Evolutionary conservation across 768 basidiomycete species (phyloP).

Genomic region (Ramaria sp.): DNA sequence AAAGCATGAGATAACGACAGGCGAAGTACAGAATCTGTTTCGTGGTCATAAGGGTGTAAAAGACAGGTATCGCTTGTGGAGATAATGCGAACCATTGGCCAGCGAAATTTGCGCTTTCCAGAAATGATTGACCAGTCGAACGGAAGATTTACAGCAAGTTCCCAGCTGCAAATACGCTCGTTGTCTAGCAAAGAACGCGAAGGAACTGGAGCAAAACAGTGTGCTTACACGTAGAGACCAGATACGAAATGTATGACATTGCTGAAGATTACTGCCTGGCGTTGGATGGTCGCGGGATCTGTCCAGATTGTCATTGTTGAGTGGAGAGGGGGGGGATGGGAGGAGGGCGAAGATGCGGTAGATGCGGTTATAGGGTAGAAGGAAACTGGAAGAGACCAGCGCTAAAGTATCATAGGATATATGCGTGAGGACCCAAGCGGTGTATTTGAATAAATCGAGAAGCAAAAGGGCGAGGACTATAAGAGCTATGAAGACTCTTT

Average conservation of each 20-base stretch:
- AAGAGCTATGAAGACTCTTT: no score
- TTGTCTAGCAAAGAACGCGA: not conserved
- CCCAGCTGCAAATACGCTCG: not conserved
- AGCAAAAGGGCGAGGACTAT: no score
- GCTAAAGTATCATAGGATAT: not conserved
- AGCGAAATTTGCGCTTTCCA: constrained; percentile 46
- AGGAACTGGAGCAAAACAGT: constrained; percentile 16
- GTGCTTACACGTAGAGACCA: constrained; percentile 59
- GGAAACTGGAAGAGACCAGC: not conserved
- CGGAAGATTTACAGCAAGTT: constrained; percentile 20
- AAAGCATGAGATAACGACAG: constrained; percentile 62
- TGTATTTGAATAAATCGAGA: no score
- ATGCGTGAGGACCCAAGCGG: not conserved
- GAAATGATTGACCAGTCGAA: constrained; percentile 61
- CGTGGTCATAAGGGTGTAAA: not conserved
- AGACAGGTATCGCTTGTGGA: not conserved
- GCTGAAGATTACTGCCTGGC: constrained; percentile 38
- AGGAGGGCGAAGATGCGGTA: not conserved
- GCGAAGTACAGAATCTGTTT: constrained; percentile 49
- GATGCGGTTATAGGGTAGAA: not conserved
- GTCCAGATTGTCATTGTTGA: not conserved
- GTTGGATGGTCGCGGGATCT: not conserved
- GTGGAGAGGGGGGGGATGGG: not conserved
- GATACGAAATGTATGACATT: constrained; percentile 53
- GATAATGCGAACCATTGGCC: constrained; percentile 49